phyloP scores from a whole-genome alignment of 2,329 filamentous ascomycete genomes.

The Pseudomassariella vexata region DNA sequence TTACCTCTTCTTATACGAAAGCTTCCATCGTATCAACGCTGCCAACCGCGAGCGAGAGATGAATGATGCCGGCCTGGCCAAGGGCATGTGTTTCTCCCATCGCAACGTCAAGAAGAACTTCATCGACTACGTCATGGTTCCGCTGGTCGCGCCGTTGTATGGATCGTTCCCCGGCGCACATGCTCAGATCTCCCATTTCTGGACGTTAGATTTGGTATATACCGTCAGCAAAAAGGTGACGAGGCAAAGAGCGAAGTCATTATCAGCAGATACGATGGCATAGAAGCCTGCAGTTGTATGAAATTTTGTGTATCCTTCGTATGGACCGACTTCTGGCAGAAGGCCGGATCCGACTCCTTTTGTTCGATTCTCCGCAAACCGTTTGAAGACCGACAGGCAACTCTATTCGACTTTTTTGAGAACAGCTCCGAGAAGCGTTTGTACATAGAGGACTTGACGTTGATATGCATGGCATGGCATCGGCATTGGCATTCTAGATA shows the following conservation, averaged over 20 bases:
- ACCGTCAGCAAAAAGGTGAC: constrained; percentile 66
- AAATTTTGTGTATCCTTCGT: constrained; percentile 14
- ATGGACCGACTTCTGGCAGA: constrained; percentile 7
- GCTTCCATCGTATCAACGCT: constrained; percentile 59
- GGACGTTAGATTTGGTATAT: constrained; percentile 64
- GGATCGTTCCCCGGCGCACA: constrained; percentile 63
- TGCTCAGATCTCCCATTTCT: constrained; percentile 64
- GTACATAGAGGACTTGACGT: constrained; percentile 46
- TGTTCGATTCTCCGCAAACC: constrained; percentile 22
- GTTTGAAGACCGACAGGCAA: constrained; percentile 20
- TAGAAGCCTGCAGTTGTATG: constrained; percentile 22
- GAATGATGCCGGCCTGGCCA: constrained; percentile 55
- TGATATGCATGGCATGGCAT: constrained; percentile 44
- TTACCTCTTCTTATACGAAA: constrained; percentile 63
- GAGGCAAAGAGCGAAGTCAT: constrained; percentile 40
- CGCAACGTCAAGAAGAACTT: constrained; percentile 50
- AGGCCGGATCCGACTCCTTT: constrained; percentile 13
- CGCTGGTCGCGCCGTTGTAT: constrained; percentile 61
- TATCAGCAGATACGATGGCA: constrained; percentile 38
- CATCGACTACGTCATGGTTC: constrained; percentile 59
- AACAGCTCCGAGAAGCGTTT: constrained; percentile 31
- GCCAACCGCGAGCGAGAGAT: constrained; percentile 59
- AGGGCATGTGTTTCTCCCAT: constrained; percentile 61
- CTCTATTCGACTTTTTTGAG: constrained; percentile 23
- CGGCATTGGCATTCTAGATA: constrained; percentile 42